Evolutionary conservation across 2,329 filamentous ascomycete genomes (phyloP).

Genomic region (Trichophyton verrucosum): DNA sequence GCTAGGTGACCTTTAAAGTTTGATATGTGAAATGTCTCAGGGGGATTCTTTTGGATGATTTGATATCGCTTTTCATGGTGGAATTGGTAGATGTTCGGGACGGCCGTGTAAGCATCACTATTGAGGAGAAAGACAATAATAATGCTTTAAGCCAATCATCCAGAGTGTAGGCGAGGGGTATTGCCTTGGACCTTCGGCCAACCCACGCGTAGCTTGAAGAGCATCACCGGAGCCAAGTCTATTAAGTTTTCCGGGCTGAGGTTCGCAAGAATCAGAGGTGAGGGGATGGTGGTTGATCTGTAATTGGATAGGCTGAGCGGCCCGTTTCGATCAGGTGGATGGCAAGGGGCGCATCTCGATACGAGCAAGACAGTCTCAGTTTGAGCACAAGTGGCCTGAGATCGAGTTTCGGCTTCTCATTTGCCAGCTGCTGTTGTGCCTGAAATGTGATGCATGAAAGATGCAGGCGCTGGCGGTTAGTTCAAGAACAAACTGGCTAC

Average conservation of each 20-base stretch:
- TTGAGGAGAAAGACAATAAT: neutral
- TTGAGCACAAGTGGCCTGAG: neutral
- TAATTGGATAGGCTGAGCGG: neutral
- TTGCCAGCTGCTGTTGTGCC: slow-evolving; percentile 3
- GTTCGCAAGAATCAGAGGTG: neutral
- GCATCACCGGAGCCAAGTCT: neutral
- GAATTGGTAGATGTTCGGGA: neutral
- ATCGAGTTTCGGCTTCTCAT: neutral
- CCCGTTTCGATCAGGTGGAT: neutral
- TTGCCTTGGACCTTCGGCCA: neutral
- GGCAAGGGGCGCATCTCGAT: neutral
- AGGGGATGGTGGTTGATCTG: neutral
- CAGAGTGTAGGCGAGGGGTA: neutral
- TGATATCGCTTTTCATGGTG: neutral
- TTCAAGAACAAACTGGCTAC: neutral
- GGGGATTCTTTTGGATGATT: neutral
- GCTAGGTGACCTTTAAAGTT: neutral
- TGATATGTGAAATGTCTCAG: neutral
- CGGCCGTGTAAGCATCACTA: neutral
- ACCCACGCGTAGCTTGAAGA: neutral
- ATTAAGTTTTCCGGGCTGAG: neutral
- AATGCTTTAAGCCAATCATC: neutral
- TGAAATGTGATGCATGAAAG: slow-evolving; percentile 2
- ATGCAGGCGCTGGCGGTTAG: neutral
- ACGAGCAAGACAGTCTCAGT: neutral